These are phyloP conservation scores for Eutypella sp. DNA, from an alignment of 2,329 filamentous ascomycete species.

Conservation along the genomic window DNA sequence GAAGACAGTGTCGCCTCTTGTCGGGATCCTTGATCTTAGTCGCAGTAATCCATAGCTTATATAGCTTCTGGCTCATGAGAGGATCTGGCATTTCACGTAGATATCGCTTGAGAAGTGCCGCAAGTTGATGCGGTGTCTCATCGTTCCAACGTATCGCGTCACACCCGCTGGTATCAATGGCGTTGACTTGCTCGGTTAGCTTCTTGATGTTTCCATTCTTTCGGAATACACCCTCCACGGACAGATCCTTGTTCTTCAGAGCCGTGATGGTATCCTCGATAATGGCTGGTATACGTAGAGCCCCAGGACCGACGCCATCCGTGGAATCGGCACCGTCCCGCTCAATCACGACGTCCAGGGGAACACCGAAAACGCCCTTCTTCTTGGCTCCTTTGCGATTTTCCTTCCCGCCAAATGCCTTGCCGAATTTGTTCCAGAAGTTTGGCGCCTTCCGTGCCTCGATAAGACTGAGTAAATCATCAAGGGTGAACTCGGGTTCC, in stretches of 20 bases:
- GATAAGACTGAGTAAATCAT: conserved; percentile 87
- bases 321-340: conserved; percentile 96
- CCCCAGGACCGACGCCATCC: conserved; percentile 88
- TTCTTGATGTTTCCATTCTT: conserved; percentile 99
- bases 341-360: conserved; percentile 83
- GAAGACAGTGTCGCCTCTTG: conserved; percentile 77
- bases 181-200: conserved; percentile 76
- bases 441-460: conserved; percentile 84
- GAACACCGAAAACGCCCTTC: conserved; percentile 90
- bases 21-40: conserved; percentile 82
- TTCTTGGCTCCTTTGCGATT: conserved; percentile 74
- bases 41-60: conserved; percentile 82
- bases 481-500: conserved; percentile 85
- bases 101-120: conserved; percentile 91
- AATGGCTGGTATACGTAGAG: conserved; percentile 84
- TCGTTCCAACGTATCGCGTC: conserved; percentile 81
- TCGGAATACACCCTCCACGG: conserved; percentile 95
- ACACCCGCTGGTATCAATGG: conserved; percentile 80
- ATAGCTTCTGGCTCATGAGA: conserved; percentile 89
- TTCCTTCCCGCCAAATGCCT: conserved; percentile 82
- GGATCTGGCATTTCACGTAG: conserved; percentile 91
- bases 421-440: conserved; percentile 98
- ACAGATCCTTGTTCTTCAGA: conserved; percentile 99
- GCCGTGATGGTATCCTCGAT: conserved; percentile 92
- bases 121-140: conserved; percentile 89